phyloP scores from a whole-genome alignment of 108 stramenopile species.

The Nannochloropsis salina region DNA sequence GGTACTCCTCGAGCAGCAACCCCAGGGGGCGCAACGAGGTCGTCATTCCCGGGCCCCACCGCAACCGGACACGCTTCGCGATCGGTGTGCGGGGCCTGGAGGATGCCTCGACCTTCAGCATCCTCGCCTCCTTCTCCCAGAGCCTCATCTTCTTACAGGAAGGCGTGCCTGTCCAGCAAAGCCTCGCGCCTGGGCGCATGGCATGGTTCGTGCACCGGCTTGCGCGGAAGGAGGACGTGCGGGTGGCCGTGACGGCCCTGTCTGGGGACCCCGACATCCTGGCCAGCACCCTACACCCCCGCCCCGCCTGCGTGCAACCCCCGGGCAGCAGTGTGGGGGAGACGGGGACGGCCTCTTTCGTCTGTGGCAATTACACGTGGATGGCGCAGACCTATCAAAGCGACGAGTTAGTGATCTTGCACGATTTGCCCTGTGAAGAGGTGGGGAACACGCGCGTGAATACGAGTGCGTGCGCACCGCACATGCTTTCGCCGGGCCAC shows the following conservation, averaged over 20 bases:
- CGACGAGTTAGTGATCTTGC: background rate
- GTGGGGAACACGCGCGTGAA: background rate
- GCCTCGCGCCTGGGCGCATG: background rate
- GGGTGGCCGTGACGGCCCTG: background rate
- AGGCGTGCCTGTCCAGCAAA: background rate
- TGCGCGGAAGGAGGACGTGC: background rate
- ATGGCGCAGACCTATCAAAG: conserved; percentile 5
- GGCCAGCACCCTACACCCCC: background rate
- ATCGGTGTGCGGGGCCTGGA: background rate
- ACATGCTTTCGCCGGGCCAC: background rate
- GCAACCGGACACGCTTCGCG: background rate
- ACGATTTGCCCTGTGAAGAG: conserved; percentile 8
- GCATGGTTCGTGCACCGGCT: background rate
- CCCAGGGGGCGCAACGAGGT: background rate
- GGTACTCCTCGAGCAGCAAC: background rate
- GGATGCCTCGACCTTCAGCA: conserved; percentile 3
- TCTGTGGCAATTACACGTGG: conserved; percentile 15
- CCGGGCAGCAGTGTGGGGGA: background rate
- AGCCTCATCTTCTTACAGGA: conserved; percentile 4
- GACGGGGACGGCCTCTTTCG: background rate
- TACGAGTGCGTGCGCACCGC: background rate
- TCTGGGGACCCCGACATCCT: background rate
- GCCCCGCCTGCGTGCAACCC: background rate
- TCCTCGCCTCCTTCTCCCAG: conserved; percentile 6
- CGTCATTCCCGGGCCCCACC: background rate